Conservation (phyloP, 2,329 filamentous ascomycete genomes). For the Neofusicoccum laricinum region DNA sequence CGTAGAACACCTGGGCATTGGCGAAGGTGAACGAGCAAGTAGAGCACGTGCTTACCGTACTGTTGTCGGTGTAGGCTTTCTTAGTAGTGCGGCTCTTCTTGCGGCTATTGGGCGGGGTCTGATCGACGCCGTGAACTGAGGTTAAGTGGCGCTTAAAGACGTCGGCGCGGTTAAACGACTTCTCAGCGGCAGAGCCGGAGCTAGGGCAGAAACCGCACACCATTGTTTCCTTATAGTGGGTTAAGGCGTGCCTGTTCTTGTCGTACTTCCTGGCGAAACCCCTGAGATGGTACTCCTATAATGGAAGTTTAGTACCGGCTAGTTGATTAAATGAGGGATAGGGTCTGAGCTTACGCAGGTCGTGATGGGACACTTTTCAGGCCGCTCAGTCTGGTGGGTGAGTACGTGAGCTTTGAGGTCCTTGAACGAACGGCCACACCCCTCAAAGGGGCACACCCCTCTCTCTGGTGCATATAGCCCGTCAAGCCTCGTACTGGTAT, state of each 20-base stretch:
- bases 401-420: constrained; percentile 93
- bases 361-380: constrained; percentile 89
- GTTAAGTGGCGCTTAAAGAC: constrained; percentile 95
- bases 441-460: constrained; percentile 73
- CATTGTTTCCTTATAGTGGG: constrained; percentile 97
- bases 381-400: constrained; percentile 85
- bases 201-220: constrained; percentile 93
- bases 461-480: too few relatives aligned
- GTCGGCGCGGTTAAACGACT: constrained; percentile 92
- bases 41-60: constrained; percentile 79
- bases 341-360: constrained; percentile 54
- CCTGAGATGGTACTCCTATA: constrained; percentile 76
- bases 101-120: constrained; percentile 86
- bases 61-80: constrained; percentile 68
- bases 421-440: constrained; percentile 84
- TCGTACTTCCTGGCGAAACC: constrained; percentile 95
- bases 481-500: too few relatives aligned
- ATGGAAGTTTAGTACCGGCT: background rate
- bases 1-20: constrained; percentile 52
- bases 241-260: constrained; percentile 91
- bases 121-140: constrained; percentile 86
- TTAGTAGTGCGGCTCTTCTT: constrained; percentile 64
- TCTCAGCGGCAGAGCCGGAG: constrained; percentile 82
- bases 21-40: constrained; percentile 82
- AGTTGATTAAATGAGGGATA: background rate